A percentile compares a stretch with the other conserved stretches of the same genome.
These are phyloP conservation scores for Monotropa hypopitys DNA, from an alignment of 179 eudicot genomes.

Conservation along the genomic window DNA sequence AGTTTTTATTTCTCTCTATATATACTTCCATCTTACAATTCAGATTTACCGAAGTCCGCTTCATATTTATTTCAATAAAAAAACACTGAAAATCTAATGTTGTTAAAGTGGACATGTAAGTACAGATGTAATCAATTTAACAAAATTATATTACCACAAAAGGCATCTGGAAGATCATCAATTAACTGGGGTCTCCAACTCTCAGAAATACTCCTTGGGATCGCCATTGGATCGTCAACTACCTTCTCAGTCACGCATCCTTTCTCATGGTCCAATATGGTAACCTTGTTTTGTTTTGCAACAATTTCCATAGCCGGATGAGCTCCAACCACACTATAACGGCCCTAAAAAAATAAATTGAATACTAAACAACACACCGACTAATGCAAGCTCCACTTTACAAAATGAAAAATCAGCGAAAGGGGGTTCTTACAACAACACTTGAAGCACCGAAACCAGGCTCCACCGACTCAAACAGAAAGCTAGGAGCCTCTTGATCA, in stretches of 20 bases:
- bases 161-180: conserved; percentile 78
- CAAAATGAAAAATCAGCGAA: neutral
- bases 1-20: too few species aligned
- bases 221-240: conserved; percentile 78
- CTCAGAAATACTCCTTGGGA: conserved; percentile 69
- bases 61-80: neutral
- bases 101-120: neutral
- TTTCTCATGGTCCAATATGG: conserved; percentile 58
- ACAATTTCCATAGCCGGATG: conserved; percentile 80
- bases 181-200: conserved; percentile 68
- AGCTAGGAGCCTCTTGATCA: conserved; percentile 78
- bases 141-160: conserved; percentile 48
- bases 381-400: neutral
- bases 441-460: conserved; percentile 38
- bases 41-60: neutral
- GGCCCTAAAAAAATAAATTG: conserved; percentile 40
- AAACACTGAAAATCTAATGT: neutral
- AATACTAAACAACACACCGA: neutral
- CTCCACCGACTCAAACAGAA: conserved; percentile 77
- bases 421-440: conserved; percentile 34
- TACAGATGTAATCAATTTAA: neutral
- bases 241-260: conserved; percentile 46
- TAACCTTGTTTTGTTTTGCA: conserved; percentile 69
- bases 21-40: too few species aligned
- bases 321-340: conserved; percentile 86